Base-by-base conservation (phyloP, 768 basidiomycete species). In the Pulveroboletus sp. region DNA sequence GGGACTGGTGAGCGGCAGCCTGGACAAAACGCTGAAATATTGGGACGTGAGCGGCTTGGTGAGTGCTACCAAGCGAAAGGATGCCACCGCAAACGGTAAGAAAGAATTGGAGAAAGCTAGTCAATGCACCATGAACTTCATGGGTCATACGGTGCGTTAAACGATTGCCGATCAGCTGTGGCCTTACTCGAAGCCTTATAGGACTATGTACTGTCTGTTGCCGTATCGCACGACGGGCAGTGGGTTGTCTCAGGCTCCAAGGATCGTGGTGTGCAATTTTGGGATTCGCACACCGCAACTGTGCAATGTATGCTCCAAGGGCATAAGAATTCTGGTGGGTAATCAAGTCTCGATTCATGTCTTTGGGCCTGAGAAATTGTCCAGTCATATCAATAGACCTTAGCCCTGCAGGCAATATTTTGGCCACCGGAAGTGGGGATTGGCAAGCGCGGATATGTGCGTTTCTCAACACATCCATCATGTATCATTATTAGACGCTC, bases 241-340 rank as follows among this genome's bases (percentile, higher is more conserved):
- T 87, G 93, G 89, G 86, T 98, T 58, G 94, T 96, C 10, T 93
- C 91, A 10, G 95, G 96, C 45, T 86, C 84, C 32, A 97, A 97
- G 72, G 96, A 99, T 66, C 87, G 96, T 11, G 88, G 92, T 1
- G 93, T 99, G 48, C 91, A 94, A 67, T 93, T 95, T 65, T 92
- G 89, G 85, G 90, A 94, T 64, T 82, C 89, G 46, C 76, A 80
- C 55, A 78, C 77, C 11, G 84, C 82, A 36, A 79, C 83, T 37
- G 86, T 93, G 60, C 94, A 98, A 67, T 86, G 90, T 61, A 92
- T 95, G 87, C 75, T 99, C 30, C 94, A 97, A 66, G 84, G 67
- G 11, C 76, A 75, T 61, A 79, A 85, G 70, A 86, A 86, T 62
- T 82, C 81, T 40, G 81, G 81, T 81, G 56, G 31, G 79, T 67